phyloP scores from a whole-genome alignment of 2,329 filamentous ascomycete genomes.

The Colletotrichum viniferum region DNA sequence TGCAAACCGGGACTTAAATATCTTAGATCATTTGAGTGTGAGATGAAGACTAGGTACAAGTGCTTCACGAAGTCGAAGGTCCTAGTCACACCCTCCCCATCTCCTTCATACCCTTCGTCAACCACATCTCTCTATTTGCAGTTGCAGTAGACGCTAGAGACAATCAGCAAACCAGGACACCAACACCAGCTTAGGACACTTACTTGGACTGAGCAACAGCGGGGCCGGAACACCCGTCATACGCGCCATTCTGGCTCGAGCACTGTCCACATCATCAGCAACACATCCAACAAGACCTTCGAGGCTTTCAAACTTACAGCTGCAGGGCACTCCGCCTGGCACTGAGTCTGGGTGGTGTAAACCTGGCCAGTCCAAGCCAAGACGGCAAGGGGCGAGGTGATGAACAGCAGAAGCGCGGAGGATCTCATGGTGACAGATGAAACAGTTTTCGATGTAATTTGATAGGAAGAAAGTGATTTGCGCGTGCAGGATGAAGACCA shows the following conservation, averaged over 20 bases:
- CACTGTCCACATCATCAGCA: neutral
- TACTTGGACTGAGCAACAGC: neutral
- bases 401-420: neutral
- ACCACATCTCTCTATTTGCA: neutral
- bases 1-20: neutral
- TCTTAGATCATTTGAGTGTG: neutral
- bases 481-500: neutral
- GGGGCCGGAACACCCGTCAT: neutral
- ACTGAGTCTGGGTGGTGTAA: neutral
- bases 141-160: neutral
- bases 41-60: neutral
- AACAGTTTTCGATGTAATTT: fast-evolving
- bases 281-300: neutral
- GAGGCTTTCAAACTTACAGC: neutral
- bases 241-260: neutral
- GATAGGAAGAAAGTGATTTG: neutral
- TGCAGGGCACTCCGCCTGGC: neutral
- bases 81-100: neutral
- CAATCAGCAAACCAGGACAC: neutral
- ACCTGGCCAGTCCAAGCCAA: neutral
- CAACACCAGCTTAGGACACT: neutral
- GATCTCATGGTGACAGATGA: neutral
- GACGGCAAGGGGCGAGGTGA: neutral
- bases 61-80: neutral
- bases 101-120: neutral